These are phyloP conservation scores for Cryphonectria radicalis DNA, from an alignment of 2,329 filamentous ascomycete genomes.

Conservation along the genomic window DNA sequence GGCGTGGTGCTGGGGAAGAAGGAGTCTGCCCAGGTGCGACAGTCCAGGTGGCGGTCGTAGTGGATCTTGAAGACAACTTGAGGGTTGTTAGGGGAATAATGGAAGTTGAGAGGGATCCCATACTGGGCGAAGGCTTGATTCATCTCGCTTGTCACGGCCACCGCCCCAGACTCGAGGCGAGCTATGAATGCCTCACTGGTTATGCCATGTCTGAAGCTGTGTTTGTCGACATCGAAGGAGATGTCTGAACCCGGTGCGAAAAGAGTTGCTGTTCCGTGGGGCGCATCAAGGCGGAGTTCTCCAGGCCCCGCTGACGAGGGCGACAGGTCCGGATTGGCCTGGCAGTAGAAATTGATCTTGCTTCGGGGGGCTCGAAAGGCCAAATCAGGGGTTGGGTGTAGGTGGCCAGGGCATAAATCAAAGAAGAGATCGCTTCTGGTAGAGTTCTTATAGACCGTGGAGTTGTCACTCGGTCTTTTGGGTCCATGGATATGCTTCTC, in stretches of 20 bases:
- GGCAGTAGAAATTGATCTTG: conserved; percentile 4
- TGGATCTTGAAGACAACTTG: conserved; percentile 5
- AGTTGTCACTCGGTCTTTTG: neutral
- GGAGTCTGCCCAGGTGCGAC: neutral
- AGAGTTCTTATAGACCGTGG: neutral
- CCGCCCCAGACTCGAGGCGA: neutral
- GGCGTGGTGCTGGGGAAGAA: conserved; percentile 2
- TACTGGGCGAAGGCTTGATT: neutral
- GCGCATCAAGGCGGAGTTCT: neutral
- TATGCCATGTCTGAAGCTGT: neutral
- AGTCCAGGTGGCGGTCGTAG: neutral
- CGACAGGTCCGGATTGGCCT: neutral
- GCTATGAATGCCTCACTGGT: neutral
- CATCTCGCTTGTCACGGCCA: neutral
- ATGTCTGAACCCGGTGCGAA: neutral
- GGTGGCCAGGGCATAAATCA: neutral
- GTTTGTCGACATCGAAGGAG: conserved; percentile 2
- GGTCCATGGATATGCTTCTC: no score
- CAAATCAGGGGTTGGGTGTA: neutral
- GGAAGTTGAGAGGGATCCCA: neutral
- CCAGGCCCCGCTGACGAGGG: neutral
- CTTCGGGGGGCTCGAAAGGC: neutral
- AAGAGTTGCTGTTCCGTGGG: neutral
- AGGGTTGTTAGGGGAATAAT: neutral
- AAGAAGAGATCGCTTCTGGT: neutral